phyloP scores from a whole-genome alignment of 192 early-diverging fungal genomes.

The Mortierella antarctica region DNA sequence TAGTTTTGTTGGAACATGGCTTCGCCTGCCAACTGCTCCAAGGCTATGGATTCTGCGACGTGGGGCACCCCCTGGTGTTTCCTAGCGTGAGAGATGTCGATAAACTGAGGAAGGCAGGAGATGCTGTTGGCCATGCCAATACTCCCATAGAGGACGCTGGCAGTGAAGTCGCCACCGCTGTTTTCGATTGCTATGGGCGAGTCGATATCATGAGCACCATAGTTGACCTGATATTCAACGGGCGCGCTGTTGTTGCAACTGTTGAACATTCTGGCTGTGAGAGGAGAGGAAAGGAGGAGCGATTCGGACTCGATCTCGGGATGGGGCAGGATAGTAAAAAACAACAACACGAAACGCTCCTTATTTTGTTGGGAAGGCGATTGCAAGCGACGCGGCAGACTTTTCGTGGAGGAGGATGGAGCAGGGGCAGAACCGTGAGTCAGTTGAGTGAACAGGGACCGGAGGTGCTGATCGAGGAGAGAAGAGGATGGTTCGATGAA shows the following conservation, averaged over 20 bases:
- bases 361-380: neutral
- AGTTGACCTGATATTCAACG: slow-evolving; percentile 10
- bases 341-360: neutral
- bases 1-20: too few species aligned
- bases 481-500: neutral
- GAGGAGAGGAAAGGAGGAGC: neutral
- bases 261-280: neutral
- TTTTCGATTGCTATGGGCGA: neutral
- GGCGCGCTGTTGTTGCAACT: slow-evolving; percentile 4
- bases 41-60: too few species aligned
- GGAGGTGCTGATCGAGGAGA: neutral
- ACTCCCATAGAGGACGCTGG: neutral
- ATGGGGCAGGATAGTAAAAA: neutral
- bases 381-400: neutral
- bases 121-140: too few species aligned
- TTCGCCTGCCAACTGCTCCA: too few species aligned
- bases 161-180: neutral
- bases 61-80: too few species aligned
- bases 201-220: neutral
- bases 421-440: neutral
- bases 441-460: neutral
- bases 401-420: neutral
- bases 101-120: too few species aligned
- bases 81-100: too few species aligned
- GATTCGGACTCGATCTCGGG: neutral